A percentile compares a stretch with the other conserved stretches of the same genome.
Conservation (phyloP, 2,329 filamentous ascomycete genomes). For the Colletotrichum sp. region DNA sequence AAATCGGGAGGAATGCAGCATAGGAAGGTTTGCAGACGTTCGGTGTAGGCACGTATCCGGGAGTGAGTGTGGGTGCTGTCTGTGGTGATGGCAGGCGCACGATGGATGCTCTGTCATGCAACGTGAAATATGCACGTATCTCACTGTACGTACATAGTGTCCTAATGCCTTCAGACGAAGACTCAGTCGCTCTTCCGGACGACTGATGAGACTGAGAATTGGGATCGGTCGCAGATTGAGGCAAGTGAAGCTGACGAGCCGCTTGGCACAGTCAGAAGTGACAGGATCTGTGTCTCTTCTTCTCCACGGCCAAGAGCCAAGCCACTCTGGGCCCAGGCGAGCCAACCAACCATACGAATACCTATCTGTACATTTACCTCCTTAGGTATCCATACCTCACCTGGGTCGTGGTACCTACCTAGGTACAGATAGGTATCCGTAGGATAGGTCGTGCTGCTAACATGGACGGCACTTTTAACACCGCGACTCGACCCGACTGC, state of each 20-base stretch:
- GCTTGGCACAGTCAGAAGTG: slow-evolving; percentile 14
- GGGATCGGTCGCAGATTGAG: background rate
- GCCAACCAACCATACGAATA: background rate
- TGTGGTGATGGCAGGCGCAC: background rate
- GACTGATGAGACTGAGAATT: background rate
- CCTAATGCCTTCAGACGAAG: background rate
- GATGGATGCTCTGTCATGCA: background rate
- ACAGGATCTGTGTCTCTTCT: background rate
- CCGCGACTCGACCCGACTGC: background rate
- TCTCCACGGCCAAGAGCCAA: slow-evolving; percentile 14
- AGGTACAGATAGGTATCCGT: background rate
- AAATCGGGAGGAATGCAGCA: background rate
- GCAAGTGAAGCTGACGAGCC: slow-evolving; percentile 3
- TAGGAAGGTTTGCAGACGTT: background rate
- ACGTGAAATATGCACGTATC: background rate
- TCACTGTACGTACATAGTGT: background rate
- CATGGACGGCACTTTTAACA: background rate
- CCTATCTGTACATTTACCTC: background rate
- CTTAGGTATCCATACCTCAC: background rate
- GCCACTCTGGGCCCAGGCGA: background rate
- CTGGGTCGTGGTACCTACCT: no score
- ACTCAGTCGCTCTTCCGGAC: background rate
- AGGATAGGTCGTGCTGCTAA: background rate
- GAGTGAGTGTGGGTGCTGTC: no score
- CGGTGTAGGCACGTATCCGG: background rate